phyloP scores from a whole-genome alignment of 352 stramenopile species.

The Pythium aphanidermatum region DNA sequence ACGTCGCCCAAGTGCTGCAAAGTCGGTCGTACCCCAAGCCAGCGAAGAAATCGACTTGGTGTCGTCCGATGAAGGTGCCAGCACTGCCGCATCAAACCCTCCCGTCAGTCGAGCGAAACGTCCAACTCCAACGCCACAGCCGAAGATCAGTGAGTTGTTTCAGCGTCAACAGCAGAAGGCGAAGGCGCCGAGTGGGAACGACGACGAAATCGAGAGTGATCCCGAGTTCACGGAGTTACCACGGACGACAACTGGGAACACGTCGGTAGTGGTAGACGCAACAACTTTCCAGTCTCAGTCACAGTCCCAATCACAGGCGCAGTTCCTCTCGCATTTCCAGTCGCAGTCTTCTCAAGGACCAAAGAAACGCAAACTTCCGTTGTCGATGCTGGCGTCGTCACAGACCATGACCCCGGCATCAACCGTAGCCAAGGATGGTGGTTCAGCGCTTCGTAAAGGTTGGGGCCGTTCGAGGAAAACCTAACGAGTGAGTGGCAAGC shows the following conservation, averaged over 20 bases:
- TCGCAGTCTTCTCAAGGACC: conserved; percentile 24
- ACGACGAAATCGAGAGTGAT: conserved; percentile 71
- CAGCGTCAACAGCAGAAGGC: conserved; percentile 9
- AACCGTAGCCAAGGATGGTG: conserved; percentile 9
- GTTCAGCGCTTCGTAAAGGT: conserved; percentile 41
- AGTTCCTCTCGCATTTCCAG: conserved; percentile 38
- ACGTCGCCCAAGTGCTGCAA: conserved; percentile 15
- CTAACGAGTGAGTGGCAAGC: not conserved
- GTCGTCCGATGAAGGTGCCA: conserved; percentile 27
- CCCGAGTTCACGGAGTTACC: conserved; percentile 51
- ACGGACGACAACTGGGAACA: conserved; percentile 1
- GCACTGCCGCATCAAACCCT: not conserved
- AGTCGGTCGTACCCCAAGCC: no score
- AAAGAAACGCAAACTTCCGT: conserved; percentile 57
- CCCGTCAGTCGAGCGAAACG: conserved; percentile 19
- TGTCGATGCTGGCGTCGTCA: conserved; percentile 62
- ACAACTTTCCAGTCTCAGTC: conserved; percentile 17
- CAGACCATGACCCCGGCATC: conserved; percentile 28
- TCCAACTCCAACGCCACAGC: conserved; percentile 27
- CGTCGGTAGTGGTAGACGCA: conserved; percentile 1
- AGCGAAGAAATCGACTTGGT: conserved; percentile 29
- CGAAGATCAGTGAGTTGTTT: conserved; percentile 60
- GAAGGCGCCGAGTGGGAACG: no score
- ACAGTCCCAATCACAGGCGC: conserved; percentile 33
- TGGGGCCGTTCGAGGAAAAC: conserved; percentile 38